These are phyloP conservation scores for Elymus sibiricus DNA, from an alignment of 176 grass and related monocot species.

Conservation along the genomic window DNA sequence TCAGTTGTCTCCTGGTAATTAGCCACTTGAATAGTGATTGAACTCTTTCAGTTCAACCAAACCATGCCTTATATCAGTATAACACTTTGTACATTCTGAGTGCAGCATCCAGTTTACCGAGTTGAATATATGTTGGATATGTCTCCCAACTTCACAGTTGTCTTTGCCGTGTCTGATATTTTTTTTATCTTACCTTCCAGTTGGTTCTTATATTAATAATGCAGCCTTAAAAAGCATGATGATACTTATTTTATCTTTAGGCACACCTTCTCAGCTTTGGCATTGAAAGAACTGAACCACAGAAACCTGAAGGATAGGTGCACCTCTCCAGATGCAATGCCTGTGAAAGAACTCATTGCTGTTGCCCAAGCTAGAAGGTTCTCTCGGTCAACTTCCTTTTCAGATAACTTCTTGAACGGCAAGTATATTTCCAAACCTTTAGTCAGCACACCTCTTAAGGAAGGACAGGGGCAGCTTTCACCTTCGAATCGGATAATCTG, in stretches of 20 bases:
- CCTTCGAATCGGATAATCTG: conserved; percentile 37
- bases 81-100: background rate
- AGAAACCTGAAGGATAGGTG: conserved; percentile 61
- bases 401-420: conserved; percentile 56
- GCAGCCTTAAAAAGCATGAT: conserved; percentile 19
- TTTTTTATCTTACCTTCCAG: conserved; percentile 11
- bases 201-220: conserved; percentile 31
- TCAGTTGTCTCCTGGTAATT: no score
- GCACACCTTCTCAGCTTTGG: conserved; percentile 43
- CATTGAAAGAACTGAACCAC: conserved; percentile 50
- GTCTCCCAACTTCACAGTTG: background rate
- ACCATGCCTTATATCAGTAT: no score
- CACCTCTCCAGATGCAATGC: conserved; percentile 78
- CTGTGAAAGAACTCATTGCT: conserved; percentile 91
- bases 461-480: conserved; percentile 40
- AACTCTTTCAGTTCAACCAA: no score
- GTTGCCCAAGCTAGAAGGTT: conserved; percentile 77
- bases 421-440: conserved; percentile 45
- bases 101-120: conserved; percentile 6
- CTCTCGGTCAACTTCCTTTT: conserved; percentile 69
- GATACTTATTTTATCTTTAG: conserved; percentile 52
- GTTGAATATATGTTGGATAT: background rate
- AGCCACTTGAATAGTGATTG: no score
- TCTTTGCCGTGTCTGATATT: background rate
- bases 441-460: conserved; percentile 37